Percentiles rank a stretch among this genome's conserved stretches.
These are phyloP conservation scores for Biscogniauxia sp. DNA, from an alignment of 2,329 filamentous ascomycete species.

Conservation along the genomic window DNA sequence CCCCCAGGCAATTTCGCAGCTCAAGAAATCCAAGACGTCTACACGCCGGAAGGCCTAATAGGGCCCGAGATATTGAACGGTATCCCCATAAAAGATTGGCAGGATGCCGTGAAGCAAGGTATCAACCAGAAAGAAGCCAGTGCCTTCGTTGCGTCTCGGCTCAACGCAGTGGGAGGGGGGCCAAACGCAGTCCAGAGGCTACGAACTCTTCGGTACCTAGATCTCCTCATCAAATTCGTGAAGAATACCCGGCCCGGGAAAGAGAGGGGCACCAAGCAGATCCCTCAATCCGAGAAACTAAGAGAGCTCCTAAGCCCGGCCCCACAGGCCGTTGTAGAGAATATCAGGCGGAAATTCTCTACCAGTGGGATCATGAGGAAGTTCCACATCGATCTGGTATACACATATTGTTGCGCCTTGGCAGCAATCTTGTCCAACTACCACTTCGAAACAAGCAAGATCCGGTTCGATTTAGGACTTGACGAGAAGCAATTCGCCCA, in stretches of 20 bases:
- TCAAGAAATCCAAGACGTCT: conserved; percentile 68
- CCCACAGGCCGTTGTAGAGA: conserved; percentile 62
- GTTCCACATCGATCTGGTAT: conserved; percentile 68
- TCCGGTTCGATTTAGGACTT: conserved; percentile 69
- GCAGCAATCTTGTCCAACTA: conserved; percentile 71
- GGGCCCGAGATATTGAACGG: conserved; percentile 64
- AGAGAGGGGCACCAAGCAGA: conserved; percentile 44
- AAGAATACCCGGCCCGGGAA: conserved; percentile 45
- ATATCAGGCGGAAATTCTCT: conserved; percentile 68
- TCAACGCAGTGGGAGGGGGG: conserved; percentile 53
- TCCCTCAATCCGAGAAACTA: conserved; percentile 64
- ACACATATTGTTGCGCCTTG: conserved; percentile 70
- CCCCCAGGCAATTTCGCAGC: conserved; percentile 68
- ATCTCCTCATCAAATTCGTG: conserved; percentile 55
- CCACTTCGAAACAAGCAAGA: conserved; percentile 65
- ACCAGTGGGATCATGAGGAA: conserved; percentile 64
- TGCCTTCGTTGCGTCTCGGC: conserved; percentile 63
- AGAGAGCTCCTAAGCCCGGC: conserved; percentile 54
- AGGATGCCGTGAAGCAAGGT: conserved; percentile 60
- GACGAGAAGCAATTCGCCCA: conserved; percentile 68
- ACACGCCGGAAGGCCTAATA: conserved; percentile 64
- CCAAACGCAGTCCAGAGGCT: conserved; percentile 52
- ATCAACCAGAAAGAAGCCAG: conserved; percentile 57
- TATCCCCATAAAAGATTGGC: conserved; percentile 72
- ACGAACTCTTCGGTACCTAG: conserved; percentile 59